phyloP scores from a whole-genome alignment of 768 basidiomycete genomes.

The Collybiopsis confluens region DNA sequence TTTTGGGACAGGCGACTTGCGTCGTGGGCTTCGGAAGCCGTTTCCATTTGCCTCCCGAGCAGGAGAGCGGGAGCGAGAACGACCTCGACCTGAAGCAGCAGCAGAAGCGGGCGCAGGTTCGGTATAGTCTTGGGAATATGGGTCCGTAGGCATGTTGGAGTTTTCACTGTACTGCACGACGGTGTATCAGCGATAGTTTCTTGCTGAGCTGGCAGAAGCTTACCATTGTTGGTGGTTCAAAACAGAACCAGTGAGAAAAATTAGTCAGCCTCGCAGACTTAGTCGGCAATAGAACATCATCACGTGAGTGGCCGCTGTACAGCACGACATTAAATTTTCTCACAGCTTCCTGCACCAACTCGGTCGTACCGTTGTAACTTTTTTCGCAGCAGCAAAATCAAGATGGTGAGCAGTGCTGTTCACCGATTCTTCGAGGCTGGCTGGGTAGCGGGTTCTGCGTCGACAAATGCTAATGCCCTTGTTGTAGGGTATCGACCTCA shows the following conservation, averaged over 20 bases:
- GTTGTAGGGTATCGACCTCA: conserved; percentile 89
- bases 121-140: conserved; percentile 78
- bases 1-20: conserved; percentile 50
- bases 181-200: conserved; percentile 10
- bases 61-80: conserved; percentile 73
- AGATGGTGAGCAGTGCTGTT: conserved; percentile 87
- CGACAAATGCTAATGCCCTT: background rate
- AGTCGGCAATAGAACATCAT: too few species aligned
- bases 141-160: conserved; percentile 59
- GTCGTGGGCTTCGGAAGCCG: conserved; percentile 55
- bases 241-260: background rate
- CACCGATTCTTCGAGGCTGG: too few species aligned
- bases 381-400: conserved; percentile 47
- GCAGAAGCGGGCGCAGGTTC: conserved; percentile 48
- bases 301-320: too few species aligned
- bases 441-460: too few species aligned
- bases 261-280: too few species aligned
- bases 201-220: conserved; percentile 15
- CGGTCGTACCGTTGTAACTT: too few species aligned
- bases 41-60: conserved; percentile 29
- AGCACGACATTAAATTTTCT: background rate
- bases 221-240: conserved; percentile 60
- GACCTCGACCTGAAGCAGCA: conserved; percentile 48
- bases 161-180: conserved; percentile 69
- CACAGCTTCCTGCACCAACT: conserved; percentile 33